A percentile compares a stretch with the other conserved stretches of the same genome.
These are phyloP conservation scores for Piromyces sp. DNA, from an alignment of 192 early-diverging fungal species.

Conservation along the genomic window DNA sequence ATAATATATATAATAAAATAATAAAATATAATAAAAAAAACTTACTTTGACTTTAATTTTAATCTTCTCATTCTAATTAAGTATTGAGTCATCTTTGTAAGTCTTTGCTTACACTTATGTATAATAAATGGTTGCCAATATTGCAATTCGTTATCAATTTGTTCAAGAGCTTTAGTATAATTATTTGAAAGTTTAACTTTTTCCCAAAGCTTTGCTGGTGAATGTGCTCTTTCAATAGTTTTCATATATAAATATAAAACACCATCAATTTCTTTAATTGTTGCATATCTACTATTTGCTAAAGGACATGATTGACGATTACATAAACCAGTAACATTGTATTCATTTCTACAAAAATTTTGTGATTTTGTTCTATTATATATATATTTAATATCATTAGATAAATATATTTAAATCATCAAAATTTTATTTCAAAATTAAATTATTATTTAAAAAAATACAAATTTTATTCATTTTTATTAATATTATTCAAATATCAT, in stretches of 20 bases:
- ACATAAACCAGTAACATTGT: conserved; percentile 93
- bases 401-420: too few species aligned
- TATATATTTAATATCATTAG: too few species aligned
- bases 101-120: conserved; percentile 90
- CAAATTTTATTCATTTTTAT: too few species aligned
- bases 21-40: neutral
- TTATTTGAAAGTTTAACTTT: conserved; percentile 73
- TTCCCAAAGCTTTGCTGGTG: conserved; percentile 88
- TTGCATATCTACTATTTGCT: conserved; percentile 88
- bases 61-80: conserved; percentile 85
- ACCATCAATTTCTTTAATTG: conserved; percentile 71
- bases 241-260: conserved; percentile 81
- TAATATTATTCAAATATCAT: too few species aligned
- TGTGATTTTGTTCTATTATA: conserved; percentile 59
- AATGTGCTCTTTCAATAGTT: conserved; percentile 86
- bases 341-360: conserved; percentile 88
- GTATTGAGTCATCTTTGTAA: conserved; percentile 93
- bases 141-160: conserved; percentile 76
- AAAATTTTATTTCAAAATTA: too few species aligned
- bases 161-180: conserved; percentile 66
- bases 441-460: too few species aligned
- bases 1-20: neutral
- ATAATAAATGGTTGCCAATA: conserved; percentile 83
- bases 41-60: conserved; percentile 49
- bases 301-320: conserved; percentile 84